Percentiles rank a stretch among this genome's conserved stretches.
These are phyloP conservation scores for Pseudogymnoascus sp. DNA, from an alignment of 2,329 filamentous ascomycete genomes.

Conservation along the genomic window DNA sequence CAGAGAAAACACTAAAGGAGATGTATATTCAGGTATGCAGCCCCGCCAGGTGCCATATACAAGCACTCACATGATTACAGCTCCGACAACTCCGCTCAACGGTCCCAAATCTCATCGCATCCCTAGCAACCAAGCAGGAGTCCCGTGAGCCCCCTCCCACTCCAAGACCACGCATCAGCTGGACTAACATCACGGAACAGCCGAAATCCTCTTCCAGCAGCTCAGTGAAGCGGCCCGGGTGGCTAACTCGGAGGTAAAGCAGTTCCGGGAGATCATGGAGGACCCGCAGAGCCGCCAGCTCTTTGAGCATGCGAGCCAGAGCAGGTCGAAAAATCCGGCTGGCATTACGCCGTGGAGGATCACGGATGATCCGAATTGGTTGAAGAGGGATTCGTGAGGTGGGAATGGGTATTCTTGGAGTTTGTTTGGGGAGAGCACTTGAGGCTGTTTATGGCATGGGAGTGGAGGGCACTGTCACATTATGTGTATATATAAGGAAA, in stretches of 20 bases:
- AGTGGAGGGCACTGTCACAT: background rate
- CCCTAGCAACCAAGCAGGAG: conserved; percentile 40
- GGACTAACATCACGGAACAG: conserved; percentile 28
- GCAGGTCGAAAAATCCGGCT: conserved; percentile 44
- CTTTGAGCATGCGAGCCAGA: conserved; percentile 44
- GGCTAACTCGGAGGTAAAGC: conserved; percentile 42
- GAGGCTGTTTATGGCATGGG: background rate
- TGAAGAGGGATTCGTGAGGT: conserved; percentile 23
- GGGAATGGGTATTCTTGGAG: background rate
- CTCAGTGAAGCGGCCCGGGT: conserved; percentile 40
- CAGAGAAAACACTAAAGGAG: conserved; percentile 26
- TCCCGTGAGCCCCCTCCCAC: conserved; percentile 37
- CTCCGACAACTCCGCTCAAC: conserved; percentile 34
- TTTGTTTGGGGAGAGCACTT: background rate
- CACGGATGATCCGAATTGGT: conserved; percentile 52
- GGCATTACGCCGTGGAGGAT: conserved; percentile 52
- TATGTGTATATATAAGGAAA: background rate
- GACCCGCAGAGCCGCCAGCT: conserved; percentile 31
- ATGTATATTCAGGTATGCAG: conserved; percentile 29
- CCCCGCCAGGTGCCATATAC: background rate
- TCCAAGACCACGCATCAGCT: background rate
- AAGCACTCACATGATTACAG: background rate
- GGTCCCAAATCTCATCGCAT: conserved; percentile 42
- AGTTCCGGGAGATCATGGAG: conserved; percentile 27
- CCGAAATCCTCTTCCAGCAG: conserved; percentile 38